phyloP scores from a whole-genome alignment of 2,329 filamentous ascomycete genomes.

The Fusarium sp. region DNA sequence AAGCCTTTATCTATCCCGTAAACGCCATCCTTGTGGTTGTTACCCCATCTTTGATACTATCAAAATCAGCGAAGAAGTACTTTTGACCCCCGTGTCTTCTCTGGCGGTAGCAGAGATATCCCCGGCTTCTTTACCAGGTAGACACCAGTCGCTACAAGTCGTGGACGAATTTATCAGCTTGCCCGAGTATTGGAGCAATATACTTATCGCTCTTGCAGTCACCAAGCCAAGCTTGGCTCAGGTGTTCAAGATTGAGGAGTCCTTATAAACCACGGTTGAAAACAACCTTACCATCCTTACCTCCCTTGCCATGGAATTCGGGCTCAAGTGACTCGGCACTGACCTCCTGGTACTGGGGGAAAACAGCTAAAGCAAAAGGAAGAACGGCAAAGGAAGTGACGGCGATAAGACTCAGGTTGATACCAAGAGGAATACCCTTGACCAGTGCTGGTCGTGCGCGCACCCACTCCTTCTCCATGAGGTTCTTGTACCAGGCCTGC shows the following conservation, averaged over 20 bases:
- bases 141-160: not conserved
- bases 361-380: conserved; percentile 89
- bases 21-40: conserved; percentile 27
- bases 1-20: conserved; percentile 21
- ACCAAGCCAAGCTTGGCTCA: not conserved
- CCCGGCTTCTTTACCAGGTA: not conserved
- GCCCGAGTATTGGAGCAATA: not conserved
- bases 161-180: conserved; percentile 1
- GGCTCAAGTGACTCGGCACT: conserved; percentile 80
- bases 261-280: conserved; percentile 92
- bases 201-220: conserved; percentile 4
- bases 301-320: conserved; percentile 86
- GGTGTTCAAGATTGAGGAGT: not conserved
- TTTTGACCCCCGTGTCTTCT: not conserved
- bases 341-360: conserved; percentile 90
- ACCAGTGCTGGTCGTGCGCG: conserved; percentile 77
- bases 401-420: conserved; percentile 90
- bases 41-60: conserved; percentile 3
- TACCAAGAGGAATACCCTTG: conserved; percentile 70
- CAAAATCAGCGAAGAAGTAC: not conserved
- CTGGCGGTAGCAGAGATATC: not conserved
- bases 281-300: conserved; percentile 85
- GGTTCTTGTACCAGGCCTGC: conserved; percentile 55
- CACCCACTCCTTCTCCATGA: conserved; percentile 79
- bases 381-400: conserved; percentile 88